Evolutionary conservation across 2,329 filamentous ascomycete species (phyloP).

Genomic region (Penicillium sp.): DNA sequence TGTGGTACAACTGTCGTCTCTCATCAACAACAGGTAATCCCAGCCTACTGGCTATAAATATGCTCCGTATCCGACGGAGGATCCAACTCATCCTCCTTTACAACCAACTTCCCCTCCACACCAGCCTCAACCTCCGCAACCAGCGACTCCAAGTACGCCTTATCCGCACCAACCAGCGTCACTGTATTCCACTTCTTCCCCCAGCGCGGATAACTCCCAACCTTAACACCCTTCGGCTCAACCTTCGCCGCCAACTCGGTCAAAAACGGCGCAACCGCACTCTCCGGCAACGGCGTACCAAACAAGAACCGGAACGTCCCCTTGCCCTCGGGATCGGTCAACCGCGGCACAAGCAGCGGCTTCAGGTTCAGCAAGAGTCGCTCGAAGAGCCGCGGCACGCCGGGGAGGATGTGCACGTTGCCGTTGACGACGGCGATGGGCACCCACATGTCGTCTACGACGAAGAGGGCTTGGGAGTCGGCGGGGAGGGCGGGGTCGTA

Average conservation of each 20-base stretch:
- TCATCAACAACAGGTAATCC: background rate
- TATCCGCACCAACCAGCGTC: conserved; percentile 77
- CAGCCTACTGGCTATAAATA: conserved; percentile 25
- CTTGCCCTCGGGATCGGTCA: conserved; percentile 79
- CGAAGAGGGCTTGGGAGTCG: conserved; percentile 75
- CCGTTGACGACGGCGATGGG: conserved; percentile 86
- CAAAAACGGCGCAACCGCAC: conserved; percentile 77
- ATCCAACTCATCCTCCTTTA: conserved; percentile 72
- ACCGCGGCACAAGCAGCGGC: conserved; percentile 66
- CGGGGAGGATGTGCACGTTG: conserved; percentile 90
- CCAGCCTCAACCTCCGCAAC: conserved; percentile 75
- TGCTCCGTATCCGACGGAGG: conserved; percentile 35
- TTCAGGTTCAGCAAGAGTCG: conserved; percentile 75
- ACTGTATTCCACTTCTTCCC: conserved; percentile 85
- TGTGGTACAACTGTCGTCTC: background rate
- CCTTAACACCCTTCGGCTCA: conserved; percentile 77
- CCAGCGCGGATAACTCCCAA: conserved; percentile 94
- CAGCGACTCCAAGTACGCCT: conserved; percentile 74
- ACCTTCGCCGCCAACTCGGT: conserved; percentile 76
- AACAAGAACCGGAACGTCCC: conserved; percentile 78
- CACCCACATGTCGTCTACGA: conserved; percentile 83
- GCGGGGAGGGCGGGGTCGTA: conserved; percentile 67
- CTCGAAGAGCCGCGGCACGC: conserved; percentile 83
- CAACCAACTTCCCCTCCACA: conserved; percentile 71
- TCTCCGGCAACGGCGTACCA: conserved; percentile 86